Evolutionary conservation across 176 grass and related monocot species (phyloP).

Genomic region (Oryza coarctata): DNA sequence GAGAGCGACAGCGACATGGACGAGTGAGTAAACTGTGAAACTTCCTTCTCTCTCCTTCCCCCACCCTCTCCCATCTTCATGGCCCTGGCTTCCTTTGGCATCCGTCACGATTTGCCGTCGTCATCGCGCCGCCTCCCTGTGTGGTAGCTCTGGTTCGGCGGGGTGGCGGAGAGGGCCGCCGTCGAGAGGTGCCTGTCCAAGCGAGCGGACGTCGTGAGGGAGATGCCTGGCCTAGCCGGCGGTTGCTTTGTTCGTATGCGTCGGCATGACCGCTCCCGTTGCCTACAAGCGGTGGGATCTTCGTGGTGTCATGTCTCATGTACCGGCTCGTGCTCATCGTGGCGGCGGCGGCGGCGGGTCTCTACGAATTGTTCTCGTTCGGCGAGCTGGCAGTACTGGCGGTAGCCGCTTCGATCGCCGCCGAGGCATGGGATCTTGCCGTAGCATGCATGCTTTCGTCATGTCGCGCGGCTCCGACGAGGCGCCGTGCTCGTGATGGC

Average conservation of each 20-base stretch:
- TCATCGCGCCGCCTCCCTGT: slow-evolving; percentile 25
- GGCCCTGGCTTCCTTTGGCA: slow-evolving; percentile 15
- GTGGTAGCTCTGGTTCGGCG: neutral
- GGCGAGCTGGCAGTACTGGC: neutral
- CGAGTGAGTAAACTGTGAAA: slow-evolving; percentile 37
- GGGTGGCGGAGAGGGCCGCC: neutral
- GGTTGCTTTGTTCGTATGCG: slow-evolving; percentile 8
- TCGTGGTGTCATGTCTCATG: slow-evolving; percentile 19
- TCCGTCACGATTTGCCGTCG: slow-evolving; percentile 36
- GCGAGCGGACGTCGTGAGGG: neutral
- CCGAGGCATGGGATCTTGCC: slow-evolving; percentile 41
- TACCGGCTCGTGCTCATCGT: neutral
- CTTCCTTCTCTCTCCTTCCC: neutral
- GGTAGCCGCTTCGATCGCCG: slow-evolving; percentile 9
- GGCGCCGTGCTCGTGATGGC: slow-evolving; percentile 33
- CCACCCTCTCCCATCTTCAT: slow-evolving; percentile 3
- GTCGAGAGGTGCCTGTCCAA: neutral
- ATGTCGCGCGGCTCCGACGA: slow-evolving; percentile 36
- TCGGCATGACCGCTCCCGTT: neutral
- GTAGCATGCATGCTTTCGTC: slow-evolving; percentile 56
- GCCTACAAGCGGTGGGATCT: slow-evolving; percentile 40
- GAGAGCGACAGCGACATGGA: slow-evolving; percentile 48
- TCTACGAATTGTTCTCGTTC: neutral
- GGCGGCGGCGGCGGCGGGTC: slow-evolving; percentile 2
- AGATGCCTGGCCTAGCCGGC: neutral